phyloP scores from a whole-genome alignment of 345 rosid species.

The Sisymbrium altissimum region DNA sequence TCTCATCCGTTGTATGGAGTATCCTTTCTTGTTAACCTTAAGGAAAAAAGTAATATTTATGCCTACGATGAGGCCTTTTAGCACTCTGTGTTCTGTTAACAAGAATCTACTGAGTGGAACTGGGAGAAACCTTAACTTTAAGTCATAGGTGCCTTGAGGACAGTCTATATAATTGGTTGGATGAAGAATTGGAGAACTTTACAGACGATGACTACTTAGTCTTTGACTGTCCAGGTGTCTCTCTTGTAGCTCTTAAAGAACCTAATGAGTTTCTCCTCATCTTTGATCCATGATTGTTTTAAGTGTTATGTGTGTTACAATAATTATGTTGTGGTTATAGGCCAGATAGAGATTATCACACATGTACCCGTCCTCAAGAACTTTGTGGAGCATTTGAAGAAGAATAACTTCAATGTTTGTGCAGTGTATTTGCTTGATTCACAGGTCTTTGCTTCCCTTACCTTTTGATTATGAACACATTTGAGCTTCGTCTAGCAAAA shows the following conservation, averaged over 20 bases:
- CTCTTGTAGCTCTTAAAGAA: not conserved
- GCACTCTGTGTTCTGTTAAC: not conserved
- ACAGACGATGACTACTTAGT: conserved; percentile 75
- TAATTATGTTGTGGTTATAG: conserved; percentile 17
- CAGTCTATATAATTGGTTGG: conserved; percentile 68
- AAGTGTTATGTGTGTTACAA: not conserved
- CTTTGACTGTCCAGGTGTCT: conserved; percentile 82
- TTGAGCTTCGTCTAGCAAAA: not conserved
- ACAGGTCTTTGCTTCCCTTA: conserved; percentile 50
- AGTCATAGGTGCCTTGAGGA: conserved; percentile 57
- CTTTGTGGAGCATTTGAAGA: conserved; percentile 76
- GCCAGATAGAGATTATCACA: conserved; percentile 76
- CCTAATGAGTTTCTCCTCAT: not conserved
- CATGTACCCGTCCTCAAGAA: conserved; percentile 71
- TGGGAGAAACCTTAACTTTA: conserved; percentile 40
- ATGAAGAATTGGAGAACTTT: conserved; percentile 72
- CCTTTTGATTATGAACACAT: not conserved
- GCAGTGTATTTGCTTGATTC: conserved; percentile 87
- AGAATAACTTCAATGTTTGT: conserved; percentile 75
- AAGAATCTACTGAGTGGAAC: not conserved
- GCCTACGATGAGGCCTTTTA: not conserved
- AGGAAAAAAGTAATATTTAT: no score
- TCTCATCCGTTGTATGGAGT: conserved; percentile 82
- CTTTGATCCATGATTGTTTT: not conserved
- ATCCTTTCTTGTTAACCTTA: conserved; percentile 41